Percentiles rank a stretch among this genome's conserved stretches.
These are phyloP conservation scores for Effrenium voratum DNA, from an alignment of 73 alveolate species.

Conservation along the genomic window DNA sequence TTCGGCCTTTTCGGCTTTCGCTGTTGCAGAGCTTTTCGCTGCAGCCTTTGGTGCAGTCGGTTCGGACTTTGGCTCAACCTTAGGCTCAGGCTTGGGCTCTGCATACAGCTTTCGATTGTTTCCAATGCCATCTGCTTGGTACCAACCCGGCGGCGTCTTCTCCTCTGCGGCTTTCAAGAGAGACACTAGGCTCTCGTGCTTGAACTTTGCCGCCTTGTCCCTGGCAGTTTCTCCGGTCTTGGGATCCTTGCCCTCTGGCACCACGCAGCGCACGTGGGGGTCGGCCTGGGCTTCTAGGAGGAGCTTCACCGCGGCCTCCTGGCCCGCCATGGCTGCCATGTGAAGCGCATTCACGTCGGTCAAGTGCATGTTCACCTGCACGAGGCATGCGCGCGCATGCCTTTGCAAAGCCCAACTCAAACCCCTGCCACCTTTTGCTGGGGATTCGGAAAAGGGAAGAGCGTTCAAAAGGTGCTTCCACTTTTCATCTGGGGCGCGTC, in stretches of 20 bases:
- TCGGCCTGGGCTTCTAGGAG: constrained; percentile 85
- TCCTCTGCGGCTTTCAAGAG: constrained; percentile 49
- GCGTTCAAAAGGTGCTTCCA: too few species aligned
- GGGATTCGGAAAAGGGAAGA: too few species aligned
- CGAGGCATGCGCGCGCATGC: too few species aligned
- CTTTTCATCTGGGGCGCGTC: too few species aligned
- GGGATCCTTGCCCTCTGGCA: constrained; percentile 86
- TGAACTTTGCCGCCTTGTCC: constrained; percentile 81
- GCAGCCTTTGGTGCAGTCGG: constrained; percentile 21
- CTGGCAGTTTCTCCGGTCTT: constrained; percentile 55
- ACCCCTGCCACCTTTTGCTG: too few species aligned
- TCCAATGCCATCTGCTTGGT: constrained; percentile 81
- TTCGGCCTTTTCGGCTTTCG: too few species aligned
- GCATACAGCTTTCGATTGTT: constrained; percentile 88
- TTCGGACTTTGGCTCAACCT: constrained; percentile 24
- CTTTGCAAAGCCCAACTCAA: too few species aligned
- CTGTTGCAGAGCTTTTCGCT: not conserved
- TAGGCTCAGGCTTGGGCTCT: not conserved
- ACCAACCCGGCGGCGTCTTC: constrained; percentile 68
- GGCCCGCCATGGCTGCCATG: constrained; percentile 92
- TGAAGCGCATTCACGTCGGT: constrained; percentile 84
- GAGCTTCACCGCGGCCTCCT: constrained; percentile 48
- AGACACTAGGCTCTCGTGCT: constrained; percentile 33
- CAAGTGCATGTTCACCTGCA: constrained; percentile 67
- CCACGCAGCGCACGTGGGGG: constrained; percentile 91